Conservation (phyloP, 2,329 filamentous ascomycete genomes). For the Pyrenochaeta sp. region DNA sequence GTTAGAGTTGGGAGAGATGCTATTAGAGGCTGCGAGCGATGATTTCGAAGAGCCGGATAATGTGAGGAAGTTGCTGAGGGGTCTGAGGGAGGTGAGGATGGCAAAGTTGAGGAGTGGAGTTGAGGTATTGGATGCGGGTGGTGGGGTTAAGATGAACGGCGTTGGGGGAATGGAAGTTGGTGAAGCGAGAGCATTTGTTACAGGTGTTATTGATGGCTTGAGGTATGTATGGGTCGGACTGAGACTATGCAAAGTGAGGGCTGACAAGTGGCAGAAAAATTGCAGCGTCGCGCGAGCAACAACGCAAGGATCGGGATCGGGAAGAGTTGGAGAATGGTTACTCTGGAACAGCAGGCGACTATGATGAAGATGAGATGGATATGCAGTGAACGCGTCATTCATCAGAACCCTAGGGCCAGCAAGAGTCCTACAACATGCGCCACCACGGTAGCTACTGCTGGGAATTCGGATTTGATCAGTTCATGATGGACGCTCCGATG, state of each 20-base stretch:
- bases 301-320: constrained; percentile 77
- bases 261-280: constrained; percentile 67
- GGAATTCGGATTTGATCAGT: not conserved
- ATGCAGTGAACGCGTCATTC: constrained; percentile 35
- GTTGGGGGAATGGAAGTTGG: constrained; percentile 94
- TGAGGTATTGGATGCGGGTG: constrained; percentile 73
- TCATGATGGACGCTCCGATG: not conserved
- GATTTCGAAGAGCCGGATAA: constrained; percentile 80
- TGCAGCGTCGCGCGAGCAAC: constrained; percentile 80
- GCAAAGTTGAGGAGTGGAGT: constrained; percentile 86
- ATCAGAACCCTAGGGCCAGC: not conserved
- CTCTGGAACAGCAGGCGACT: constrained; percentile 64
- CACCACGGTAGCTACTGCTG: not conserved
- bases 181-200: constrained; percentile 84
- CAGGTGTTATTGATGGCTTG: constrained; percentile 86
- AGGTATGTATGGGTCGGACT: constrained; percentile 50
- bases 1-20: constrained; percentile 87
- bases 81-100: constrained; percentile 85
- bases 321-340: constrained; percentile 68
- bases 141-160: constrained; percentile 77
- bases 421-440: not conserved
- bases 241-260: not conserved
- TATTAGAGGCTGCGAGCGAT: constrained; percentile 77
- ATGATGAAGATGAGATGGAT: constrained; percentile 62
- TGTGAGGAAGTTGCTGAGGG: constrained; percentile 77